Conservation (phyloP, 2,329 filamentous ascomycete species). For the Pseudocercospora fuligena region DNA sequence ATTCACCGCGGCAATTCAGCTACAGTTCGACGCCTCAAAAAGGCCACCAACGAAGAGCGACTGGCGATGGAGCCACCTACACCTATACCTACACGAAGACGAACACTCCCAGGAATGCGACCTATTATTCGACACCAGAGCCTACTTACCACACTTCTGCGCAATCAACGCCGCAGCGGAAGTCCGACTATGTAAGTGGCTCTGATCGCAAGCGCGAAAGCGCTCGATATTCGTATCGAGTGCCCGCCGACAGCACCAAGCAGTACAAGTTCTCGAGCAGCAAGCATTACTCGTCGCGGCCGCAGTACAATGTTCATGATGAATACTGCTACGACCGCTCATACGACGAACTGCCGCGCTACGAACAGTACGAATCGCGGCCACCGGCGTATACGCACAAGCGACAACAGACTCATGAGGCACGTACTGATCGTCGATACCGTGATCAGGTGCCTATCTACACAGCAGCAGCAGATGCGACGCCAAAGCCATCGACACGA, state of each 20-base stretch:
- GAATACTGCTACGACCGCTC: slow-evolving; percentile 61
- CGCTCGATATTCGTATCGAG: slow-evolving; percentile 56
- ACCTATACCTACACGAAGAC: slow-evolving; percentile 48
- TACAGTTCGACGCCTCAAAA: slow-evolving; percentile 54
- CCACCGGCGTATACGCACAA: slow-evolving; percentile 53
- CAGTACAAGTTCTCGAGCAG: slow-evolving; percentile 43
- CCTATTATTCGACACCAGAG: slow-evolving; percentile 32
- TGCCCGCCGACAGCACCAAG: slow-evolving; percentile 48
- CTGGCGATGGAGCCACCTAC: slow-evolving; percentile 54
- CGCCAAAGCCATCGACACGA: slow-evolving; percentile 39
- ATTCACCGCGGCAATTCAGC: slow-evolving; percentile 58
- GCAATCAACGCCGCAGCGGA: slow-evolving; percentile 58
- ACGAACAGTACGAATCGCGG: slow-evolving; percentile 48
- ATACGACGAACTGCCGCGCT: slow-evolving; percentile 48
- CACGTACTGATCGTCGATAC: slow-evolving; percentile 57
- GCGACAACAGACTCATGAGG: slow-evolving; percentile 55
- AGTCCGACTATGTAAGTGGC: slow-evolving; percentile 71
- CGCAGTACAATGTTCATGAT: slow-evolving; percentile 49
- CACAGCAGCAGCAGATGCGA: slow-evolving; percentile 43
- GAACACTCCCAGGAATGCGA: slow-evolving; percentile 27
- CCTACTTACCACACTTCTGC: slow-evolving; percentile 46
- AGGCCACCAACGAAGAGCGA: slow-evolving; percentile 61
- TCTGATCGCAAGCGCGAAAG: slow-evolving; percentile 50
- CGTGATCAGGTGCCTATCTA: slow-evolving; percentile 56
- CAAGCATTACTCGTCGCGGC: slow-evolving; percentile 57